Conservation (phyloP, 495 filamentous ascomycete species). For the Neurospora hispaniola region DNA sequence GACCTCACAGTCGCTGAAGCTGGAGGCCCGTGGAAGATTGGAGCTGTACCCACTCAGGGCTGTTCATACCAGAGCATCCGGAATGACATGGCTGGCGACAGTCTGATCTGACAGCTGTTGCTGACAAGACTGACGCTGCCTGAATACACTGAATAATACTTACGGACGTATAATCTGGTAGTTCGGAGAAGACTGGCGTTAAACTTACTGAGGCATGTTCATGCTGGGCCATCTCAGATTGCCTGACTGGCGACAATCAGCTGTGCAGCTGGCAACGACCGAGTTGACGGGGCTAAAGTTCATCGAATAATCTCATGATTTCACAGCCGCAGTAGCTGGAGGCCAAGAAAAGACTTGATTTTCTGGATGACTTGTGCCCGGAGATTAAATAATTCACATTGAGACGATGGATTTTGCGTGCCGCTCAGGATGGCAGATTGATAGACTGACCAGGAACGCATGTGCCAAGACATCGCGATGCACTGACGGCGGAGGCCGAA, state of each 20-base stretch:
- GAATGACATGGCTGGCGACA: background rate
- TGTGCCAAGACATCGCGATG: background rate
- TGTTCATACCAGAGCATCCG: background rate
- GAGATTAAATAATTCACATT: conserved; percentile 25
- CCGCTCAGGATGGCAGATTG: too few relatives aligned
- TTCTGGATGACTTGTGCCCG: conserved; percentile 64
- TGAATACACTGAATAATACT: background rate
- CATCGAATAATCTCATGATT: too few relatives aligned
- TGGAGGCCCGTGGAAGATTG: background rate
- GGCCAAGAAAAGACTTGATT: background rate
- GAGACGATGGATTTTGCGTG: too few relatives aligned
- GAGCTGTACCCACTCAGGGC: background rate
- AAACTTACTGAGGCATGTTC: too few relatives aligned
- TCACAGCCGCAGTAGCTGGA: background rate
- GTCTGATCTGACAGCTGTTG: background rate
- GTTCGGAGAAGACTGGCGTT: too few relatives aligned
- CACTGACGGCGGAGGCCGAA: background rate
- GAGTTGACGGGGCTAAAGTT: too few relatives aligned
- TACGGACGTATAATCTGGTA: background rate
- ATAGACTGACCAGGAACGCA: background rate
- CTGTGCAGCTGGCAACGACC: too few relatives aligned
- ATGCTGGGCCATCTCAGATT: too few relatives aligned
- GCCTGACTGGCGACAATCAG: too few relatives aligned
- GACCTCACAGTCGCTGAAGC: background rate
- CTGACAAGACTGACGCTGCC: background rate